A percentile compares a stretch with the other conserved stretches of the same genome.
Evolutionary conservation across 345 rosid genomes (phyloP).

Genomic region (Moricandia arvensis): DNA sequence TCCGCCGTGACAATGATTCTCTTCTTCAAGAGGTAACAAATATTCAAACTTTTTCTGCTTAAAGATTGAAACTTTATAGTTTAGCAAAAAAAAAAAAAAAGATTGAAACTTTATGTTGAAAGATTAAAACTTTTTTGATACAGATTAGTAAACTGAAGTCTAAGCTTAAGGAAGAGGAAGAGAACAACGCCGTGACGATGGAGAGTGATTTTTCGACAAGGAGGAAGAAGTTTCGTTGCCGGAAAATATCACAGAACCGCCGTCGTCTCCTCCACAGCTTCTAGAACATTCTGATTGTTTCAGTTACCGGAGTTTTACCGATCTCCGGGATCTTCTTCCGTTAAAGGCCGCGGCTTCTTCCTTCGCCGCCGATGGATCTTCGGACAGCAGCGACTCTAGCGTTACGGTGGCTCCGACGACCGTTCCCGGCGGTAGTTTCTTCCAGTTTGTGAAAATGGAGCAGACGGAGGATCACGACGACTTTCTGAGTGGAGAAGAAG

Average conservation of each 20-base stretch:
- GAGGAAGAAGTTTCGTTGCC: conserved; percentile 53
- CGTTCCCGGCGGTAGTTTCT: conserved; percentile 26
- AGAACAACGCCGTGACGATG: conserved; percentile 28
- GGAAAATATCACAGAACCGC: conserved; percentile 35
- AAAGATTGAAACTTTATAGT: not conserved
- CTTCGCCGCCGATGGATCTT: conserved; percentile 53
- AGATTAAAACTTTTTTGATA: not conserved
- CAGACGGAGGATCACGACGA: conserved; percentile 52
- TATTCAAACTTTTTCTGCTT: not conserved
- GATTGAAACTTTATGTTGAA: not conserved
- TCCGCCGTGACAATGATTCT: conserved; percentile 72
- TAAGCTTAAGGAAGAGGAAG: conserved; percentile 48
- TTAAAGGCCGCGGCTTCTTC: conserved; percentile 4
- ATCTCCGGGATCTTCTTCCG: conserved; percentile 41
- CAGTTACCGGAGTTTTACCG: conserved; percentile 48
- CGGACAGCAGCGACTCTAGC: conserved; percentile 72
- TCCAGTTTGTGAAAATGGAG: conserved; percentile 72
- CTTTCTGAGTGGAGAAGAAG: conserved; percentile 76
- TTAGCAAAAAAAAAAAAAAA: no score
- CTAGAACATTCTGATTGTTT: conserved; percentile 39
- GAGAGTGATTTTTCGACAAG: conserved; percentile 63
- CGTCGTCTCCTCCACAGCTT: conserved; percentile 34
- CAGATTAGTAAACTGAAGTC: conserved; percentile 78
- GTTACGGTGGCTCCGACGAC: conserved; percentile 27
- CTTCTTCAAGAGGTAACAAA: conserved; percentile 67